A percentile compares a stretch with the other conserved stretches of the same genome.
phyloP scores from a whole-genome alignment of 768 basidiomycete species.

The Atractiella rhizophila region DNA sequence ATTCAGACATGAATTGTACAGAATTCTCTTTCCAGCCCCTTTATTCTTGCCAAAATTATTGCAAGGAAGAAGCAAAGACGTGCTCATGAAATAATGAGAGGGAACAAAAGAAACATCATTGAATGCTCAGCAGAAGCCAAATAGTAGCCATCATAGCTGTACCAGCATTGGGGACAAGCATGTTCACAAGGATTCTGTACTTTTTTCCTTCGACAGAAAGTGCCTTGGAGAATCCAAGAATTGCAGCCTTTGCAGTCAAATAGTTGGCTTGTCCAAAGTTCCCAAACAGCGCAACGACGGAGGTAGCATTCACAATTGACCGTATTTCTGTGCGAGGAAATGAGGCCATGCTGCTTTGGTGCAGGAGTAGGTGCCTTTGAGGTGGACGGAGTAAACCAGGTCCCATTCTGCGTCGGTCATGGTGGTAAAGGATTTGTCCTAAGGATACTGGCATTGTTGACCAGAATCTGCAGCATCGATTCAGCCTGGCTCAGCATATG shows the following conservation, averaged over 20 bases:
- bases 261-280: constrained; percentile 72
- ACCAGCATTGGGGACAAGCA: constrained; percentile 16
- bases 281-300: constrained; percentile 47
- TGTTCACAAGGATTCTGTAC: constrained; percentile 69
- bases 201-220: constrained; percentile 76
- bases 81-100: too few species aligned
- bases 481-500: constrained; percentile 31
- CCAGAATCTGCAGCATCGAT: constrained; percentile 38
- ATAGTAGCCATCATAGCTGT: too few species aligned
- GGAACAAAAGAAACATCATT: too few species aligned
- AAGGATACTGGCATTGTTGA: too few species aligned
- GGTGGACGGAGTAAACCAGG: constrained; percentile 59
- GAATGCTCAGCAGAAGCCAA: too few species aligned
- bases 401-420: constrained; percentile 92
- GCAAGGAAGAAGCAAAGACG: too few species aligned
- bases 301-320: constrained; percentile 84
- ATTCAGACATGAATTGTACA: too few species aligned
- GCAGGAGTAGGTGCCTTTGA: constrained; percentile 67
- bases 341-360: constrained; percentile 78
- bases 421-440: constrained; percentile 60
- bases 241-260: constrained; percentile 55
- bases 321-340: constrained; percentile 89
- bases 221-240: constrained; percentile 68
- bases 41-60: too few species aligned
- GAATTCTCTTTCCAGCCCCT: too few species aligned